phyloP scores from a whole-genome alignment of 1,139 yeast genomes.

The Kluyveromyces sp. region DNA sequence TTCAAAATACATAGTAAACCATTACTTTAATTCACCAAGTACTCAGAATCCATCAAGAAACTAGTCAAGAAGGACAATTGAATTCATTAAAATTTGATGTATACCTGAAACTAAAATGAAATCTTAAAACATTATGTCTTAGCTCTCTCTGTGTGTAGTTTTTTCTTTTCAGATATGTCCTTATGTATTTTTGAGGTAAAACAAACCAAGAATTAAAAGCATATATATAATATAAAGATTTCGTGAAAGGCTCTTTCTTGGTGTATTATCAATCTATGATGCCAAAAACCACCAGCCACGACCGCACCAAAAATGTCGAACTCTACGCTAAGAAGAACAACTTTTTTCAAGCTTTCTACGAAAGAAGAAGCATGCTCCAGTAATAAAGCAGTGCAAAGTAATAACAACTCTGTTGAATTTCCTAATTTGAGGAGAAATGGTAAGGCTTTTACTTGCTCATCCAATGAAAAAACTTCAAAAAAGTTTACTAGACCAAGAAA shows the following conservation, averaged over 20 bases:
- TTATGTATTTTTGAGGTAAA: neutral
- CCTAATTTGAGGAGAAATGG: neutral
- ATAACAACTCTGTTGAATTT: neutral
- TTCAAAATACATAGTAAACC: too few species aligned
- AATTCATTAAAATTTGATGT: neutral
- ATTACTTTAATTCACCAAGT: neutral
- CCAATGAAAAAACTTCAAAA: neutral
- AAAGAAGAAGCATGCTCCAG: neutral
- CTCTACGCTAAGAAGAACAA: neutral
- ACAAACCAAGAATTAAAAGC: neutral
- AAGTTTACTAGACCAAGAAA: conserved; percentile 5
- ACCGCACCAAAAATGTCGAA: neutral
- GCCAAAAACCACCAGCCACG: too few species aligned
- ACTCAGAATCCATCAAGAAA: neutral
- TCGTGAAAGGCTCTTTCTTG: too few species aligned
- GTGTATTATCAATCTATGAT: too few species aligned
- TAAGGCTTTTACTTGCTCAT: neutral
- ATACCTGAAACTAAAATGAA: neutral
- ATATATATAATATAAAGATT: too few species aligned
- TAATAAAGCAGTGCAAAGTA: neutral
- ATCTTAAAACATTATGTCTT: neutral
- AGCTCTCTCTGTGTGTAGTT: neutral
- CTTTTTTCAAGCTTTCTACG: neutral
- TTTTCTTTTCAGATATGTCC: neutral
- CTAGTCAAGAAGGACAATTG: neutral